Conservation (phyloP, 768 basidiomycete genomes). For the Kwoniella dendrophila region DNA sequence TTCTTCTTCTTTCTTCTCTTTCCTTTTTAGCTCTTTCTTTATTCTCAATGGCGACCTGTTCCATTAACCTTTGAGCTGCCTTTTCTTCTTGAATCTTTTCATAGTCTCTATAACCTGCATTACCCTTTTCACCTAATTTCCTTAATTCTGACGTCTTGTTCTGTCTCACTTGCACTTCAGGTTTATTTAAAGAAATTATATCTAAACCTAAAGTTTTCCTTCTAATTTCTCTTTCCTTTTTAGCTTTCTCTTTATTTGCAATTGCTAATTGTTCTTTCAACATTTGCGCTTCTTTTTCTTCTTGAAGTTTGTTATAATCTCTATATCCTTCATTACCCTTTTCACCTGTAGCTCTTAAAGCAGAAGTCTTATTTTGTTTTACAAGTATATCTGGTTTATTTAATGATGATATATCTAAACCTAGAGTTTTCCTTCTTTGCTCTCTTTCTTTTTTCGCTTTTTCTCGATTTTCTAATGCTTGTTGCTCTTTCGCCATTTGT, state of each 20-base stretch:
- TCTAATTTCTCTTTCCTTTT: constrained; percentile 14
- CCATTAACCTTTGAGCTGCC: neutral
- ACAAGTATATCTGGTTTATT: neutral
- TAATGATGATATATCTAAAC: neutral
- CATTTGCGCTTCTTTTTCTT: neutral
- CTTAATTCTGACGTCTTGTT: neutral
- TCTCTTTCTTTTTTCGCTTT: neutral
- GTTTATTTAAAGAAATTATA: constrained; percentile 31
- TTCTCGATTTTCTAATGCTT: neutral
- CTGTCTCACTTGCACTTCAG: constrained; percentile 1
- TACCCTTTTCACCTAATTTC: neutral
- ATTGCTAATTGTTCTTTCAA: constrained; percentile 12
- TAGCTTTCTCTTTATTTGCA: constrained; percentile 18
- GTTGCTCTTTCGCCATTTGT: neutral
- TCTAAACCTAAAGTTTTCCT: constrained; percentile 27
- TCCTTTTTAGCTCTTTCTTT: constrained; percentile 9
- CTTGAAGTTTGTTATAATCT: neutral
- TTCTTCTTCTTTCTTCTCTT: constrained; percentile 16
- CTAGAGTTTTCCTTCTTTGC: constrained; percentile 6
- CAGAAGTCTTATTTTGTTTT: constrained; percentile 13
- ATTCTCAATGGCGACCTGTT: neutral
- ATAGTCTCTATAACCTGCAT: neutral
- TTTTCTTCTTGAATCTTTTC: neutral
- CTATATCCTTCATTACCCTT: constrained; percentile 6
- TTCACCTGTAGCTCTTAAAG: constrained; percentile 13